Evolutionary conservation across 1,284 basidiomycete species (phyloP).

Genomic region (Ceratobasidium sp.): DNA sequence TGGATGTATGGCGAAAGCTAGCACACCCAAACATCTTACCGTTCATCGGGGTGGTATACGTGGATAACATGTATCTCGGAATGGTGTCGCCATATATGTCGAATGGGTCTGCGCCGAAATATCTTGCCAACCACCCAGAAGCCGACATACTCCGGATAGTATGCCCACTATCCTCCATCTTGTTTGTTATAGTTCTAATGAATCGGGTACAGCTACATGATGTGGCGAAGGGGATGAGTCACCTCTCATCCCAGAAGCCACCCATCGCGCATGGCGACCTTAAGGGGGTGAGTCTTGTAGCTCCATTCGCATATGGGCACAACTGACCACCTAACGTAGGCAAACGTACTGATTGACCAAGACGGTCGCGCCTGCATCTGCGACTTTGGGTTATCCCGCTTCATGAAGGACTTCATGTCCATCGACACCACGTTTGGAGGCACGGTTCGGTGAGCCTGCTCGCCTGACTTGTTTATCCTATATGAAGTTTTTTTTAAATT

Average conservation of each 20-base stretch:
- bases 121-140: not conserved
- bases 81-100: slow-evolving; percentile 23
- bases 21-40: slow-evolving; percentile 16
- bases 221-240: not conserved
- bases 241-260: slow-evolving; percentile 16
- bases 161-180: not conserved
- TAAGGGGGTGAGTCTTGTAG: not conserved
- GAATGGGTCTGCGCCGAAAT: slow-evolving; percentile 13
- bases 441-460: slow-evolving; percentile 17
- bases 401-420: slow-evolving; percentile 6
- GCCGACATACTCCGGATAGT: slow-evolving; percentile 10
- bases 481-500: no score
- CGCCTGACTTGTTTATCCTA: not conserved
- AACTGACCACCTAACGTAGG: not conserved
- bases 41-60: slow-evolving; percentile 1
- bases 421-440: slow-evolving; percentile 12
- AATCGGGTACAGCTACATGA: slow-evolving; percentile 10
- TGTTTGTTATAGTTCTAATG: no score
- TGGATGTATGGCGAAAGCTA: not conserved
- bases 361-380: slow-evolving; percentile 23
- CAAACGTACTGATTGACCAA: slow-evolving; percentile 18
- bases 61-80: slow-evolving; percentile 16
- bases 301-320: not conserved
- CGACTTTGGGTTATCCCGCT: slow-evolving; percentile 21
- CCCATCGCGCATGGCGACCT: slow-evolving; percentile 35